Evolutionary conservation across 805 yeast species (phyloP).

Genomic region (Kodamaea sagamina): DNA sequence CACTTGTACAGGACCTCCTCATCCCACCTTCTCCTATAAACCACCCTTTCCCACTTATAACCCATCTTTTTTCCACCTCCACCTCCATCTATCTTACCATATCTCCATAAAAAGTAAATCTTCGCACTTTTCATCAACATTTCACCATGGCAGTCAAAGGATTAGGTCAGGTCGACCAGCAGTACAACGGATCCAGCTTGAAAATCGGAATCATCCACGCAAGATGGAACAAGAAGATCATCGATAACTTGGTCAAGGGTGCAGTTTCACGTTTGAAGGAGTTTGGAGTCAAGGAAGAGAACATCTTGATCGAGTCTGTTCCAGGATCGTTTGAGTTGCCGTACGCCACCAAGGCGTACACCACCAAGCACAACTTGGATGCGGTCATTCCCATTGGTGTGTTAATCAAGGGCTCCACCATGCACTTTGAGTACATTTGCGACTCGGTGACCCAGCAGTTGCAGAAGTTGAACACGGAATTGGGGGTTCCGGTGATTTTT

Average conservation of each 20-base stretch:
- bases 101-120: background rate
- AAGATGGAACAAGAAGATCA: constrained; percentile 85
- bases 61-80: too few species aligned
- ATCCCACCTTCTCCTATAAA: background rate
- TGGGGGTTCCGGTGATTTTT: constrained; percentile 80
- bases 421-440: constrained; percentile 97
- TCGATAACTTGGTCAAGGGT: constrained; percentile 78
- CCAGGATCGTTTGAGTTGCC: constrained; percentile 98
- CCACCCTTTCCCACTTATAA: background rate
- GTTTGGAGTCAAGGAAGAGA: constrained; percentile 72
- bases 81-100: background rate
- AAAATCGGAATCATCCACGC: constrained; percentile 90
- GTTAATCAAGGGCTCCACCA: constrained; percentile 92
- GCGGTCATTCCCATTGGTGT: constrained; percentile 94
- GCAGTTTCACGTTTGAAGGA: constrained; percentile 59
- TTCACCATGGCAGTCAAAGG: constrained; percentile 73
- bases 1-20: background rate
- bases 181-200: constrained; percentile 66
- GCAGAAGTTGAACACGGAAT: constrained; percentile 74
- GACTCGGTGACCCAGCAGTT: constrained; percentile 84
- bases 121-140: too few species aligned
- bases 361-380: constrained; percentile 58
- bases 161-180: constrained; percentile 69
- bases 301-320: constrained; percentile 79
- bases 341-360: constrained; percentile 63